Percentiles rank a stretch among this genome's conserved stretches.
phyloP scores from a whole-genome alignment of 202 grass and related monocot genomes.

The Carex arenaria region DNA sequence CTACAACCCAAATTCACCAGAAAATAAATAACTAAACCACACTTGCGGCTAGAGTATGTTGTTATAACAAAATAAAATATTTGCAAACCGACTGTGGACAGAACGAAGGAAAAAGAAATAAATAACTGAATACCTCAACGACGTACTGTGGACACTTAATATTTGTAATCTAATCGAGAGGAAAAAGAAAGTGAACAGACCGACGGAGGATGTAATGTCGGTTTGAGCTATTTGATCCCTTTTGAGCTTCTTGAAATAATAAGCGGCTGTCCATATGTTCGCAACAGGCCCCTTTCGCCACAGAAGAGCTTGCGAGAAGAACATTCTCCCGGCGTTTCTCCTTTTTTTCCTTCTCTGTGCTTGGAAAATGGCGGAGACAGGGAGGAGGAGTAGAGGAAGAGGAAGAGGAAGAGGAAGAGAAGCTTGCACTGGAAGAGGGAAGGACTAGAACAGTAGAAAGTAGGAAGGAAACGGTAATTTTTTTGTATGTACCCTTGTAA shows the following conservation, averaged over 20 bases:
- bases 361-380: neutral
- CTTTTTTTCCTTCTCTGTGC: neutral
- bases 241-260: slow-evolving; percentile 50
- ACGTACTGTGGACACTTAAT: neutral
- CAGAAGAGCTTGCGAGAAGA: slow-evolving; percentile 53
- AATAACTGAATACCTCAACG: neutral
- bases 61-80: neutral
- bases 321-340: slow-evolving; percentile 29
- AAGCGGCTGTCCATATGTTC: slow-evolving; percentile 53
- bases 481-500: neutral
- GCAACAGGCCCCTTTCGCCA: slow-evolving; percentile 48
- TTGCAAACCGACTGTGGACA: neutral
- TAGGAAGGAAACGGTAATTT: neutral
- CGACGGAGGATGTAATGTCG: slow-evolving; percentile 55
- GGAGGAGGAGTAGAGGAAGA: neutral
- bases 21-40: neutral
- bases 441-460: neutral
- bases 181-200: slow-evolving; percentile 23
- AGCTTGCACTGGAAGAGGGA: slow-evolving; percentile 11
- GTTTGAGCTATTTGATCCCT: slow-evolving; percentile 45
- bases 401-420: neutral
- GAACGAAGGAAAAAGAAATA: too few relatives aligned
- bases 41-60: neutral
- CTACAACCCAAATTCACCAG: neutral
- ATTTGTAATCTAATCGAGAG: neutral